Evolutionary conservation across 208 protist species (phyloP).

Genomic region (Trichomonas gallinae): DNA sequence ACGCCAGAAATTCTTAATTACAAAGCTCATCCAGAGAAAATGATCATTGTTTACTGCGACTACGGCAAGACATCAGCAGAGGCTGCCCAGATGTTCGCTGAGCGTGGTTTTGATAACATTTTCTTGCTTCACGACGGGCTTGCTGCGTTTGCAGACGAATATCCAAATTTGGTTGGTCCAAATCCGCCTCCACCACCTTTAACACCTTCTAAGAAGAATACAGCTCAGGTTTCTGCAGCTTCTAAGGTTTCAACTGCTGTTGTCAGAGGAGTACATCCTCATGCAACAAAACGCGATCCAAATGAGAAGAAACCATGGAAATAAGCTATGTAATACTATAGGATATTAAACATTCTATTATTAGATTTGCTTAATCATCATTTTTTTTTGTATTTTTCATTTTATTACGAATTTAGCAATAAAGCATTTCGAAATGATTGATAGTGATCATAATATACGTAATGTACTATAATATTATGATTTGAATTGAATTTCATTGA

Average conservation of each 20-base stretch:
- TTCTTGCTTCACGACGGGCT: not conserved
- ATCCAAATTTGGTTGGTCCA: not conserved
- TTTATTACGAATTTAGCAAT: too few relatives aligned
- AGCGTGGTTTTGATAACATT: not conserved
- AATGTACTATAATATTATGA: too few relatives aligned
- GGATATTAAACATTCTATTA: too few relatives aligned
- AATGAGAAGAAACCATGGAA: not conserved
- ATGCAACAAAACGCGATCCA: not conserved
- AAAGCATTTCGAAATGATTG: too few relatives aligned
- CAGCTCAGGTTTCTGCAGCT: not conserved
- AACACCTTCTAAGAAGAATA: not conserved
- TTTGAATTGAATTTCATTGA: too few relatives aligned
- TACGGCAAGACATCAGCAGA: not conserved
- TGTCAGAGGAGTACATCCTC: not conserved
- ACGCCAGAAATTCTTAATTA: not conserved
- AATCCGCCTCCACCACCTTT: not conserved
- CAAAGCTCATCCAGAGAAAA: not conserved
- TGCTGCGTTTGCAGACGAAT: not conserved
- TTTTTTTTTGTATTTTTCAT: too few relatives aligned
- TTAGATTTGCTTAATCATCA: too few relatives aligned
- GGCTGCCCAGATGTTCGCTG: not conserved
- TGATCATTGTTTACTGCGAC: conserved; percentile 8
- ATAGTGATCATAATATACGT: too few relatives aligned
- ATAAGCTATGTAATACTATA: not conserved
- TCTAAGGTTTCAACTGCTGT: not conserved